Evolutionary conservation across 768 basidiomycete genomes (phyloP).

Genomic region (Boletales sp.): DNA sequence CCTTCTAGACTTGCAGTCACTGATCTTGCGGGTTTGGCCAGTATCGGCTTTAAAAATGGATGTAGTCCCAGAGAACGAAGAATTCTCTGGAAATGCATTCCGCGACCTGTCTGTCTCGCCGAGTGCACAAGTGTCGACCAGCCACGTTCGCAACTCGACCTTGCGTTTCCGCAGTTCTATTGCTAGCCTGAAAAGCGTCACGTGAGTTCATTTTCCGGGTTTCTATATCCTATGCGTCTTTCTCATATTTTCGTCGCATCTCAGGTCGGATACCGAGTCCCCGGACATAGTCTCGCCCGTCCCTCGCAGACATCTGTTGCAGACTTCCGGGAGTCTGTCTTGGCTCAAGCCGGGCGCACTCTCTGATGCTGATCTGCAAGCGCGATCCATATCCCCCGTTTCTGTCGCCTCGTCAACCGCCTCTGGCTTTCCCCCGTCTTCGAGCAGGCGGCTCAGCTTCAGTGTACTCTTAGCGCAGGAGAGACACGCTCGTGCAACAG

Average conservation of each 20-base stretch:
- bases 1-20: too few species aligned
- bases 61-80: slow-evolving; percentile 8
- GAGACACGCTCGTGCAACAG: slow-evolving; percentile 5
- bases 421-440: slow-evolving; percentile 22
- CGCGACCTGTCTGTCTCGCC: slow-evolving; percentile 16
- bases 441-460: slow-evolving; percentile 35
- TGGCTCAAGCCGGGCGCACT: slow-evolving; percentile 51
- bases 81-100: not conserved
- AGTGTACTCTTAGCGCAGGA: slow-evolving; percentile 41
- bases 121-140: slow-evolving; percentile 3
- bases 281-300: slow-evolving; percentile 59
- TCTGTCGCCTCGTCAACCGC: slow-evolving; percentile 31
- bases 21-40: not conserved
- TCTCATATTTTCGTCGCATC: not conserved
- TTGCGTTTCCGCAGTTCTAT: slow-evolving; percentile 16
- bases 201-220: slow-evolving; percentile 11
- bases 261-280: slow-evolving; percentile 25
- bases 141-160: slow-evolving; percentile 5
- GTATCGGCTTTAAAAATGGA: slow-evolving; percentile 14
- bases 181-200: slow-evolving; percentile 9
- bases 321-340: slow-evolving; percentile 53
- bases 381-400: slow-evolving; percentile 45
- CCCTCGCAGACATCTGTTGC: slow-evolving; percentile 63
- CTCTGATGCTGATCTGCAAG: slow-evolving; percentile 38
- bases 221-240: too few species aligned